Evolutionary conservation across 352 stramenopile genomes (phyloP).

Genomic region (Phytopythium cucurbitacearum): DNA sequence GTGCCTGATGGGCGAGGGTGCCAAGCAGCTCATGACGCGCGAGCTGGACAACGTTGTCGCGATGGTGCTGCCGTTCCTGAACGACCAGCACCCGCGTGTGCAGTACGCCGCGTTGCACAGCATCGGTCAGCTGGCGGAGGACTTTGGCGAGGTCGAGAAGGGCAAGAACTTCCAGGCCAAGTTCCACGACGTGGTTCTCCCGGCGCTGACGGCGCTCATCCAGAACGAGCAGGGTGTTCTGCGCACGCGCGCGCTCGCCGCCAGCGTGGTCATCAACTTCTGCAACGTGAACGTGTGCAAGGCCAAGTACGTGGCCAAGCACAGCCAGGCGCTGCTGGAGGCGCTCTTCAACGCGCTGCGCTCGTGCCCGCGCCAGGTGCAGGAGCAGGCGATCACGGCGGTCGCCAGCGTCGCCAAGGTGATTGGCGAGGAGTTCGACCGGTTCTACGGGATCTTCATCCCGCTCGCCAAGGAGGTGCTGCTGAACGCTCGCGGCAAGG

Average conservation of each 20-base stretch:
- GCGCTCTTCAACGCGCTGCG: conserved; percentile 80
- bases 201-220: conserved; percentile 62
- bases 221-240: conserved; percentile 58
- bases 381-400: conserved; percentile 86
- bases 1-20: conserved; percentile 71
- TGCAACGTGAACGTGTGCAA: conserved; percentile 86
- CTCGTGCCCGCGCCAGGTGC: conserved; percentile 70
- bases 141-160: conserved; percentile 81
- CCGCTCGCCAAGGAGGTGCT: conserved; percentile 83
- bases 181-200: conserved; percentile 63
- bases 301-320: conserved; percentile 60
- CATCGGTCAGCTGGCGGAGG: conserved; percentile 75
- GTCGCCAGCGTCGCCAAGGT: conserved; percentile 84
- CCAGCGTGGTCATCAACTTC: conserved; percentile 82
- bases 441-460: conserved; percentile 87
- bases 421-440: conserved; percentile 69
- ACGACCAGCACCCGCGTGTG: conserved; percentile 68
- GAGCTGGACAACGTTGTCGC: conserved; percentile 73
- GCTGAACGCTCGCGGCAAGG: conserved; percentile 64
- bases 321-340: conserved; percentile 67
- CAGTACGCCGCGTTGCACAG: conserved; percentile 84
- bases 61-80: conserved; percentile 65
- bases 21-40: conserved; percentile 74
- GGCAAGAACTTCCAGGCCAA: conserved; percentile 87
- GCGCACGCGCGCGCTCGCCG: conserved; percentile 69